Conservation (phyloP, 2,329 filamentous ascomycete species). For the Fusarium papillatum region DNA sequence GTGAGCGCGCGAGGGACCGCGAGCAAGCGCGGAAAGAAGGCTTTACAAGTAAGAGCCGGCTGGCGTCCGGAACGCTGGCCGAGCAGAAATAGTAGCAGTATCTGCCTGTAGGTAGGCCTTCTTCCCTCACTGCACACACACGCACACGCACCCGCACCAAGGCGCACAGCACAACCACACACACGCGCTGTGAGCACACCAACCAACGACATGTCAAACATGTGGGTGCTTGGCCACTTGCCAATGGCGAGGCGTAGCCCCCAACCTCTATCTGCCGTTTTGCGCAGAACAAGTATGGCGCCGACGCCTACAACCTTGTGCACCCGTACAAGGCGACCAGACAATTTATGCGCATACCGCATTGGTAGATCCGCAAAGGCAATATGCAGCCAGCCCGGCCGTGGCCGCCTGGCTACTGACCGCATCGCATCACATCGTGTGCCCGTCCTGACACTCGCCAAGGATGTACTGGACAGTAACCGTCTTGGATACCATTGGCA, state of each 20-base stretch:
- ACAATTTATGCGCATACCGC: slow-evolving; percentile 2
- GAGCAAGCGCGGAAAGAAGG: slow-evolving; percentile 13
- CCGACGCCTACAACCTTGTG: slow-evolving; percentile 18
- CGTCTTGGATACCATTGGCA: background rate
- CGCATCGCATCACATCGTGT: slow-evolving; percentile 3
- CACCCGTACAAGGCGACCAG: slow-evolving; percentile 32
- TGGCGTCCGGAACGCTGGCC: slow-evolving; percentile 20
- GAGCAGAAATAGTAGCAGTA: slow-evolving; percentile 17
- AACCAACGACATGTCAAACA: slow-evolving; percentile 40
- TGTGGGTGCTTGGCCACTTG: slow-evolving; percentile 32
- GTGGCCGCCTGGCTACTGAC: slow-evolving; percentile 2
- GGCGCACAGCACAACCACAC: slow-evolving; percentile 13
- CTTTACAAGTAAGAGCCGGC: slow-evolving; percentile 22
- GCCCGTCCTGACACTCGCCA: slow-evolving; percentile 1
- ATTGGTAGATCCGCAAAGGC: slow-evolving; percentile 3
- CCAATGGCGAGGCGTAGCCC: slow-evolving; percentile 40
- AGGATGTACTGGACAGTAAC: background rate
- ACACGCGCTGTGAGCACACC: slow-evolving; percentile 26
- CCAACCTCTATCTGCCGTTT: slow-evolving; percentile 30
- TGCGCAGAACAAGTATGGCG: slow-evolving; percentile 34
- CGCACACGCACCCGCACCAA: background rate
- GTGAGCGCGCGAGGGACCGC: slow-evolving; percentile 14
- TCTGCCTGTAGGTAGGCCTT: background rate
- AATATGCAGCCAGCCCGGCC: slow-evolving; percentile 8
- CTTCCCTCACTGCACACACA: background rate